Evolutionary conservation across 2,329 filamentous ascomycete genomes (phyloP).

Genomic region (Escovopsis weberi): DNA sequence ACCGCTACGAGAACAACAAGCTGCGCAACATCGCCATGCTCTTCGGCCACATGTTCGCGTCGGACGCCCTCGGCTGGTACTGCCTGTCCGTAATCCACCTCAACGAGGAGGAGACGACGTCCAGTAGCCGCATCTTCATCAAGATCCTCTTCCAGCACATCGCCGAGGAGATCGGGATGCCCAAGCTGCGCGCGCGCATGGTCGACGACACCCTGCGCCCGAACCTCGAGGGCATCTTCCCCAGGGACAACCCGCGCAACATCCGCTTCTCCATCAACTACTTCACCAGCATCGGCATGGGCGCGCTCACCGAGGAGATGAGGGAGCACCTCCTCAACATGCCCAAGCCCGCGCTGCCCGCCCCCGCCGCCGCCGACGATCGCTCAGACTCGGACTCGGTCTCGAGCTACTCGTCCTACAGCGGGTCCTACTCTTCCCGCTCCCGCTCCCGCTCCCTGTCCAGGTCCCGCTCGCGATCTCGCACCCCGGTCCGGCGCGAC

Average conservation of each 20-base stretch:
- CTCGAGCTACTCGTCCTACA: constrained; percentile 68
- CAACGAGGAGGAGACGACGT: constrained; percentile 94
- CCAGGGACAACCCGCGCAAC: constrained; percentile 74
- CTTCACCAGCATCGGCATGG: constrained; percentile 97
- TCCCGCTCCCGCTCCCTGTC: constrained; percentile 29
- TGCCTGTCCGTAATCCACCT: constrained; percentile 71
- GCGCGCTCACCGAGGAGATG: constrained; percentile 87
- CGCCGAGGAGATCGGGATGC: constrained; percentile 71
- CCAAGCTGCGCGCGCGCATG: constrained; percentile 61
- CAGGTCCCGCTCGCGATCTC: constrained; percentile 15
- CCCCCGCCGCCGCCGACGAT: constrained; percentile 37
- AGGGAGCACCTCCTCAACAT: constrained; percentile 79
- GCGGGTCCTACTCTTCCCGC: constrained; percentile 42
- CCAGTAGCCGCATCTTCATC: constrained; percentile 92
- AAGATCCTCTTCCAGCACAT: constrained; percentile 96
- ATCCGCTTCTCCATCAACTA: constrained; percentile 98
- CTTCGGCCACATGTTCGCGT: constrained; percentile 81
- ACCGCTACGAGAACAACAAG: constrained; percentile 90
- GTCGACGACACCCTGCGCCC: constrained; percentile 65
- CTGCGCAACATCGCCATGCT: constrained; percentile 90
- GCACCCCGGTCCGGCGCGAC: constrained; percentile 4
- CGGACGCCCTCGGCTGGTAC: constrained; percentile 87
- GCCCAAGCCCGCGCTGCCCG: constrained; percentile 67
- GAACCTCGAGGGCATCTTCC: constrained; percentile 76
- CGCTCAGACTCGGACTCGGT: constrained; percentile 57